phyloP scores from a whole-genome alignment of 257 asterid genomes.

The Solanum infundibuliforme region DNA sequence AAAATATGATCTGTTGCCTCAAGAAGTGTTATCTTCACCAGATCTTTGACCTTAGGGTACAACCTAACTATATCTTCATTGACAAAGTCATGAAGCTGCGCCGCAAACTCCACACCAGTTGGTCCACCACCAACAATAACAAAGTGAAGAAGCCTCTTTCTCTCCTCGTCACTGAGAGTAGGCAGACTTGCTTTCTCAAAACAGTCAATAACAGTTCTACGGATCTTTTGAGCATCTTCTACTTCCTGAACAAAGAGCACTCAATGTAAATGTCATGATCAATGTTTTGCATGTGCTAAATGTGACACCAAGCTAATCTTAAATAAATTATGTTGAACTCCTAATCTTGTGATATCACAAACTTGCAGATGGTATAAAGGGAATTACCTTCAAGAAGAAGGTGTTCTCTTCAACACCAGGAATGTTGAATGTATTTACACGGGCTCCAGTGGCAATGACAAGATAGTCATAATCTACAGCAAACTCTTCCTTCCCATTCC shows the following conservation, averaged over 20 bases:
- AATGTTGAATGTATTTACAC: conserved; percentile 82
- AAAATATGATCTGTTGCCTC: conserved; percentile 91
- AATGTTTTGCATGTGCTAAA: background rate
- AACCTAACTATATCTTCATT: conserved; percentile 65
- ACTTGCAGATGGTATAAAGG: background rate
- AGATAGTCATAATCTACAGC: conserved; percentile 91
- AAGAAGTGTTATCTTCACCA: conserved; percentile 74
- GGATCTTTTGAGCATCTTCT: conserved; percentile 95
- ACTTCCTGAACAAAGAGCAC: conserved; percentile 45
- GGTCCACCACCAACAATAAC: conserved; percentile 99
- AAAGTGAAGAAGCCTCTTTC: conserved; percentile 76
- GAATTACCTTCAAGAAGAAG: conserved; percentile 73
- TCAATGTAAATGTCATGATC: background rate
- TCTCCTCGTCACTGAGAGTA: conserved; percentile 73
- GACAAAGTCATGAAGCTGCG: conserved; percentile 85
- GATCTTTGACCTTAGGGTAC: conserved; percentile 66
- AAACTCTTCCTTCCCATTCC: conserved; percentile 60
- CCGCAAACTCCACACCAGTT: conserved; percentile 78
- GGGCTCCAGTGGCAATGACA: conserved; percentile 78
- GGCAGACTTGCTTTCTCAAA: conserved; percentile 87
- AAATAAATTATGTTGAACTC: background rate
- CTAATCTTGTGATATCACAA: background rate
- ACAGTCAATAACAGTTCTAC: conserved; percentile 74
- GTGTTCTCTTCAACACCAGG: conserved; percentile 95
- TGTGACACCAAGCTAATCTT: background rate